Evolutionary conservation across 345 rosid species (phyloP).

Genomic region (Abelmoschus esculentus): DNA sequence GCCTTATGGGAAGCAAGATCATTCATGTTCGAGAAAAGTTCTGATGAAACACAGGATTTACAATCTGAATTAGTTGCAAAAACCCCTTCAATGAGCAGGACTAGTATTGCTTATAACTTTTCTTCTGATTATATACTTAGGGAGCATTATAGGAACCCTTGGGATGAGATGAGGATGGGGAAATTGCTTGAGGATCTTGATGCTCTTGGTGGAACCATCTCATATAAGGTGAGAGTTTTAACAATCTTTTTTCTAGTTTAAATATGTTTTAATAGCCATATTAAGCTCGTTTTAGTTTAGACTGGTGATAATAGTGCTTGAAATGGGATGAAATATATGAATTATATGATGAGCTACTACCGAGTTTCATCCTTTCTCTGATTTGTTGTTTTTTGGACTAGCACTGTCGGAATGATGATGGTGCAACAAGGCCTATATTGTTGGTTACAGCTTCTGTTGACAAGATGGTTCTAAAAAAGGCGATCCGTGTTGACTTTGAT

Average conservation of each 20-base stretch:
- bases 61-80: constrained; percentile 28
- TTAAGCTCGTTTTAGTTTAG: not conserved
- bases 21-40: constrained; percentile 38
- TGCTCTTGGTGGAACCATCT: constrained; percentile 86
- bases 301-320: not conserved
- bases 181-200: constrained; percentile 88
- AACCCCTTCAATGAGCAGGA: constrained; percentile 67
- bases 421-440: constrained; percentile 48
- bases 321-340: not conserved
- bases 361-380: not conserved
- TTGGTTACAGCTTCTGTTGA: constrained; percentile 94
- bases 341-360: not conserved
- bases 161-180: constrained; percentile 78
- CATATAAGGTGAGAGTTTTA: constrained; percentile 42
- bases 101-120: constrained; percentile 56
- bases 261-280: not conserved
- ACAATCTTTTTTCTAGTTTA: not conserved
- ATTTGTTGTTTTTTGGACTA: constrained; percentile 20
- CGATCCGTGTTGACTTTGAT: constrained; percentile 52
- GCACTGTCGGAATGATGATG: constrained; percentile 60
- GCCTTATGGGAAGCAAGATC: constrained; percentile 92
- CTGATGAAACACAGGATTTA: constrained; percentile 19
- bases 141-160: constrained; percentile 85
- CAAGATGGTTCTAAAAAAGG: constrained; percentile 56
- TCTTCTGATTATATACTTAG: constrained; percentile 63